Conservation (phyloP, 345 rosid genomes). For the Dipteronia sinensis region DNA sequence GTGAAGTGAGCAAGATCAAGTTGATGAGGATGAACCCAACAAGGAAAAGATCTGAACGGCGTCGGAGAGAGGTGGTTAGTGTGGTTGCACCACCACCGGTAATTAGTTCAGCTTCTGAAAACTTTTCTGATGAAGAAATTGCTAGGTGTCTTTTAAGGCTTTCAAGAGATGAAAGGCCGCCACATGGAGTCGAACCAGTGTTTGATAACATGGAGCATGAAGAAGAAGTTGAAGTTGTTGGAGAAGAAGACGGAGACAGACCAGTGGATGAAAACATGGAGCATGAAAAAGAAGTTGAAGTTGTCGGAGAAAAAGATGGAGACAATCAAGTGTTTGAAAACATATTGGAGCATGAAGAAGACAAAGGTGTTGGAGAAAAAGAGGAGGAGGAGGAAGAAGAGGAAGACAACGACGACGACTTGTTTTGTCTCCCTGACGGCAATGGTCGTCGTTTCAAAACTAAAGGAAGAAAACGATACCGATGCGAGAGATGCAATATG, state of each 20-base stretch:
- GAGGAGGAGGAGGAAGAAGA: constrained; percentile 7
- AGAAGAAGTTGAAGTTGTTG: neutral
- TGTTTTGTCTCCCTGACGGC: neutral
- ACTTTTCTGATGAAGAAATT: constrained; percentile 33
- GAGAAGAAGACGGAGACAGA: too few relatives aligned
- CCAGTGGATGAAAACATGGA: too few relatives aligned
- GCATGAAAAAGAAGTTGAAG: too few relatives aligned
- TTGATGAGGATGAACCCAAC: constrained; percentile 20
- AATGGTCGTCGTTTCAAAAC: neutral
- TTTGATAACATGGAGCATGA: neutral
- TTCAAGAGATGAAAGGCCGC: constrained; percentile 43
- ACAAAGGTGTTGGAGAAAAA: too few relatives aligned
- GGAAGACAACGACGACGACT: constrained; percentile 11
- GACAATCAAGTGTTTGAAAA: too few relatives aligned
- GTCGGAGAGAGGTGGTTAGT: neutral
- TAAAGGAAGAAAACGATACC: constrained; percentile 25
- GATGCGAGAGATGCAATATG: constrained; percentile 56
- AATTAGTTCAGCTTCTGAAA: constrained; percentile 30
- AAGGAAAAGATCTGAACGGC: constrained; percentile 33
- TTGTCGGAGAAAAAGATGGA: too few relatives aligned
- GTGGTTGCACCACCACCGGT: neutral
- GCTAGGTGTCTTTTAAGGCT: constrained; percentile 54
- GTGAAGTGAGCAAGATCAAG: constrained; percentile 29
- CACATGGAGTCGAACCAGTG: neutral
- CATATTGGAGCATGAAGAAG: too few relatives aligned